Evolutionary conservation across 495 filamentous ascomycete genomes (phyloP).

Genomic region (Jackrogersella minutella): DNA sequence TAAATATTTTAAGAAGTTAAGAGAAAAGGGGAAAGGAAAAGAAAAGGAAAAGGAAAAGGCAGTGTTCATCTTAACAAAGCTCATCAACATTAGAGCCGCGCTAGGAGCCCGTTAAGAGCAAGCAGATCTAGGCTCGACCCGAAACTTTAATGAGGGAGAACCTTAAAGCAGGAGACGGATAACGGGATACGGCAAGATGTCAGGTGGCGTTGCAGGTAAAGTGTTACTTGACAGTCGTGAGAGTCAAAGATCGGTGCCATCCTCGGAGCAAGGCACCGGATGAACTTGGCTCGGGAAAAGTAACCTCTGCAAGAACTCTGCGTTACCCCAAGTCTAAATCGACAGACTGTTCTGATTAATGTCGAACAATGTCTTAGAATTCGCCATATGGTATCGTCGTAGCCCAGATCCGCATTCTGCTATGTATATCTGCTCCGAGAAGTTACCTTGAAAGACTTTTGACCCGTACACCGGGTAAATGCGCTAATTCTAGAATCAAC

Average conservation of each 20-base stretch:
- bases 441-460: not conserved
- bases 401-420: conserved; percentile 19
- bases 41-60: conserved; percentile 7
- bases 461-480: conserved; percentile 35
- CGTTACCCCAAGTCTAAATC: conserved; percentile 8
- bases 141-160: conserved; percentile 28
- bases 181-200: conserved; percentile 21
- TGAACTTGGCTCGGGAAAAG: conserved; percentile 20
- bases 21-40: not conserved
- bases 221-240: conserved; percentile 13
- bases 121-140: conserved; percentile 35
- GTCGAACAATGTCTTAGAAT: conserved; percentile 32
- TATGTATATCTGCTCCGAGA: conserved; percentile 6
- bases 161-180: conserved; percentile 14
- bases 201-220: conserved; percentile 28
- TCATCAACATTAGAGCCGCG: conserved; percentile 26
- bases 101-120: conserved; percentile 25
- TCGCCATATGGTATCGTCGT: conserved; percentile 12
- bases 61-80: conserved; percentile 19
- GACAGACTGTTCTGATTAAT: conserved; percentile 18
- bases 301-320: conserved; percentile 16
- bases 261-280: conserved; percentile 15
- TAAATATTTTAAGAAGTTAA: not conserved
- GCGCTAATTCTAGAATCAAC: conserved; percentile 12
- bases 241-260: conserved; percentile 19